Conservation (phyloP, 805 yeast species). For the Ogataea methanolica region DNA sequence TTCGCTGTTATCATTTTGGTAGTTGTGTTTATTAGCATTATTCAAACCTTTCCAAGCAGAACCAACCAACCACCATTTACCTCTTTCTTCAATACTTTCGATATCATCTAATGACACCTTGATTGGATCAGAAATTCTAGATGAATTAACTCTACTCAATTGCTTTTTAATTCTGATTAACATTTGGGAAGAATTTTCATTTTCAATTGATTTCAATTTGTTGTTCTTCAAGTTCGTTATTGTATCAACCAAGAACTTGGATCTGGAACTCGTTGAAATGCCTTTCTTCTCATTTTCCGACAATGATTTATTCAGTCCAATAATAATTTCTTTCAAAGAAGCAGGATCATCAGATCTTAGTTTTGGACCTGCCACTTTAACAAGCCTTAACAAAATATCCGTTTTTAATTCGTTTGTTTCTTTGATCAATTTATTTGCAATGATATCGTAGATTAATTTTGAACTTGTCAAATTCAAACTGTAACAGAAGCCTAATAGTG, state of each 20-base stretch:
- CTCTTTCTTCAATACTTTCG: conserved; percentile 66
- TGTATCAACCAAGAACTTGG: conserved; percentile 80
- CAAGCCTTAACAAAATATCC: conserved; percentile 67
- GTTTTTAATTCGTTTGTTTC: conserved; percentile 63
- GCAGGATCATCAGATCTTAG: conserved; percentile 87
- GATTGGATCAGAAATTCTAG: conserved; percentile 62
- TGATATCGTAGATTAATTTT: conserved; percentile 70
- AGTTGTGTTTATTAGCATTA: conserved; percentile 5
- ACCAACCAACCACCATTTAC: conserved; percentile 99
- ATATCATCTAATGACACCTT: conserved; percentile 84
- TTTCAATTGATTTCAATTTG: conserved; percentile 51
- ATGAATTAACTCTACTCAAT: conserved; percentile 46
- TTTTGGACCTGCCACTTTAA: conserved; percentile 76
- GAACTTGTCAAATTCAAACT: conserved; percentile 74
- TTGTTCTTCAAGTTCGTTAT: conserved; percentile 84
- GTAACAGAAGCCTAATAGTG: conserved; percentile 72
- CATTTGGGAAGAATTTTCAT: conserved; percentile 50
- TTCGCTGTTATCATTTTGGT: conserved; percentile 2
- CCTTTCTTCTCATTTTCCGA: conserved; percentile 32
- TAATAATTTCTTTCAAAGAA: conserved; percentile 75
- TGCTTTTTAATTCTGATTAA: conserved; percentile 59
- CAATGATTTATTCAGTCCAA: conserved; percentile 47
- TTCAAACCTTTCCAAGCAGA: conserved; percentile 89
- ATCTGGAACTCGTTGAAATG: conserved; percentile 49
- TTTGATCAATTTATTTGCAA: conserved; percentile 36